Base-by-base conservation (phyloP, 2,329 filamentous ascomycete genomes). In the Pezicula neosporulosa region DNA sequence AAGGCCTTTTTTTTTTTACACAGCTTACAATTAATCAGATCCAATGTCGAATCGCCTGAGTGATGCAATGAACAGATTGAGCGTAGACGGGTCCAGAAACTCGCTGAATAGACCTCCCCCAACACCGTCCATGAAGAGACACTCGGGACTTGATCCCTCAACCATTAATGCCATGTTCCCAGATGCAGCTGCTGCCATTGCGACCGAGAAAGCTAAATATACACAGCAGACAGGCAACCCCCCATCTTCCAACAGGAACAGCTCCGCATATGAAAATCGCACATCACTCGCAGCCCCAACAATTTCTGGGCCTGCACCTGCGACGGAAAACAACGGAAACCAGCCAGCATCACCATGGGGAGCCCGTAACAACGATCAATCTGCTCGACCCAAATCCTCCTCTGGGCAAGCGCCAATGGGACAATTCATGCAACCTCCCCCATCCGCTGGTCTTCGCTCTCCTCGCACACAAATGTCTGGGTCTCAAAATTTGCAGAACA, bases 131-230 rank as follows among this genome's bases (percentile, higher is more conserved):
- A 83, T 85, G 47, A 97, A 97, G 76, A 86, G 94, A 61, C 94
- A 96, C 68, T 97, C 94, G 43, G 91, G 88, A n/a, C 83, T 99
- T 51, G 93, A 97, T 67, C 81, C 90, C 5, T 90, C 87, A 30
- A 95, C 90, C 21, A 97, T 99, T 72, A 96, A 96, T 71, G 91
- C 90, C 63, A 97, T 99, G 94, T 99, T 99, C 70, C 94, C 94
- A 6, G 94, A 99, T 74, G 94, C 94, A 42, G 94, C 94, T 13
- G 93, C 93, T 39, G 94, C 94, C n/a, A 97, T 99, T 69, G 93
- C 93, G 24, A 96, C 94, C 55, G 93, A 99, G 71, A 97, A 97
- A 76, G 93, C 92, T 52, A 95, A 97, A 69, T 97, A 95, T 67
- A 95, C 92, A 16, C 92, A 97, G 69, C 89, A 96, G 68, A 96